Evolutionary conservation across 2,329 filamentous ascomycete species (phyloP).

Genomic region (Xylaria hypoxylon): DNA sequence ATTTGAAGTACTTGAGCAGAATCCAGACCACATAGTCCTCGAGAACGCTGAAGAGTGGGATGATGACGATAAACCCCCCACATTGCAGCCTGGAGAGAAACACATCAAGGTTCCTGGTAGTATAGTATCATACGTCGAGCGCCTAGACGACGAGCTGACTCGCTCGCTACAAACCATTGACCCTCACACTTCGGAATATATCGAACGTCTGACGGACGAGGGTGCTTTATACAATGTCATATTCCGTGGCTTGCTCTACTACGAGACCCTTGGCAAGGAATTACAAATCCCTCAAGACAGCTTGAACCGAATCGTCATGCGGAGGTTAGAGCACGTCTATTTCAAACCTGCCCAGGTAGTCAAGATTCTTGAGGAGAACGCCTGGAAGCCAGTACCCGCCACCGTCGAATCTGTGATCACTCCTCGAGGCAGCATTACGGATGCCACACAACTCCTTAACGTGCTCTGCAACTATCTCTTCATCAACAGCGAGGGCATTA

Average conservation of each 20-base stretch:
- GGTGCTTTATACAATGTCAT: constrained; percentile 91
- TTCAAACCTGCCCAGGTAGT: constrained; percentile 98
- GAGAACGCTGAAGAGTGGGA: constrained; percentile 98
- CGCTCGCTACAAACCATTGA: constrained; percentile 98
- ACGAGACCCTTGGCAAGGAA: constrained; percentile 81
- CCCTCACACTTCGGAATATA: constrained; percentile 98
- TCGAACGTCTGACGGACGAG: constrained; percentile 93
- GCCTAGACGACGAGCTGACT: constrained; percentile 96
- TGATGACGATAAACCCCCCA: constrained; percentile 93
- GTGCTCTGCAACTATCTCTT: constrained; percentile 96
- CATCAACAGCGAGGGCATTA: constrained; percentile 92
- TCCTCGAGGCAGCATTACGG: constrained; percentile 73
- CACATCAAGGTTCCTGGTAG: constrained; percentile 93
- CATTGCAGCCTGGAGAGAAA: constrained; percentile 77
- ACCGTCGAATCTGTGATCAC: constrained; percentile 83
- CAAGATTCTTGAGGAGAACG: constrained; percentile 92
- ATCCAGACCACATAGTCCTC: constrained; percentile 84
- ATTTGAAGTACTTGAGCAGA: constrained; percentile 81
- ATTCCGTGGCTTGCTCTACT: constrained; percentile 87
- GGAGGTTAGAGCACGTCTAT: constrained; percentile 95
- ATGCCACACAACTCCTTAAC: constrained; percentile 82
- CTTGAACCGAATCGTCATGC: constrained; percentile 92
- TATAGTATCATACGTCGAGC: constrained; percentile 92
- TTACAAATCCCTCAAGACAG: constrained; percentile 84
- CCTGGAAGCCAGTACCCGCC: constrained; percentile 83